Evolutionary conservation across 2,329 filamentous ascomycete genomes (phyloP), one percentile per base, ranked within the genome.

Genomic region (Lachnellula occidentalis): DNA sequence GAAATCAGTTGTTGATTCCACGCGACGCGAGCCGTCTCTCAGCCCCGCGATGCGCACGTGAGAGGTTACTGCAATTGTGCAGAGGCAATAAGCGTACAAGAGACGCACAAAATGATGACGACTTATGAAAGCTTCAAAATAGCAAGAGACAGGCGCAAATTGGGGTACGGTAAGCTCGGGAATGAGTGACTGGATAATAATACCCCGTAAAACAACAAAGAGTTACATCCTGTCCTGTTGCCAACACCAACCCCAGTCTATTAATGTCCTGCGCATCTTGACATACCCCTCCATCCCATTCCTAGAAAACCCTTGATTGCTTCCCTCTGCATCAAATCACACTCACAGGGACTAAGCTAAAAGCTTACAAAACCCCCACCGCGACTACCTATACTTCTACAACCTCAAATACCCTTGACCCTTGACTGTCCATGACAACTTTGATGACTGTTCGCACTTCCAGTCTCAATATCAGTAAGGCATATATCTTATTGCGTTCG

Each of bases 401-500:
- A 21, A 46, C 14, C 22, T 6, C 43, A 34, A 46, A 11, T 31
- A n/a, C n/a, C n/a, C 31, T 50, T 52, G 17, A 19, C 50, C 27
- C 12, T 31, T 31, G 27, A n/a, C 14, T 53, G 50, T 52, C 56
- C 53, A 58, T 58, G 57, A 59, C 45, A 56, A 51, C 21, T 45
- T 34, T 47, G 17, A 54, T 42, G 39, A 48, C 34, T 19, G 31
- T 46, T 27, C 48, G 22, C 42, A 34, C 50, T 50, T 31, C 53
- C 34, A 47, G 45, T 5, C 48, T 46, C 43, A 31, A 17, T 6
- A 31, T 46, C 11, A 12, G 12, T 15, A 15, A 46, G 5, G 12
- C 3, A 31, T n/a, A 15, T 6, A 22, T 46, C 43, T 46, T 21
- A 46, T 22, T 46, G 43, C 43, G 14, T 46, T 31, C 21, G 21